Evolutionary conservation across 2,329 filamentous ascomycete species (phyloP).

Genomic region (Fusarium pseudocircinatum): DNA sequence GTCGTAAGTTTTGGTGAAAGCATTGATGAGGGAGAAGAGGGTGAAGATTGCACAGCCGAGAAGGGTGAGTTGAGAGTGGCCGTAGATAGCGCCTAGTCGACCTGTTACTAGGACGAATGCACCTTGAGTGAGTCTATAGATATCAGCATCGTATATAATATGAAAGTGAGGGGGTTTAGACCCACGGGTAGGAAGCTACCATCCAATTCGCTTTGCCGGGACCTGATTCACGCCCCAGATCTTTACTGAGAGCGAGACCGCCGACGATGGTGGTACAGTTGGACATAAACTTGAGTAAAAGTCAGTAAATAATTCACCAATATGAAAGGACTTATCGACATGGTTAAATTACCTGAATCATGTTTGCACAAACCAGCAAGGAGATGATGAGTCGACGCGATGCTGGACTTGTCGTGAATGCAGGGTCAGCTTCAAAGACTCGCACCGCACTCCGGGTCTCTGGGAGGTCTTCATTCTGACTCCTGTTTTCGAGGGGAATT

Average conservation of each 20-base stretch:
- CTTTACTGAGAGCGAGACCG: constrained; percentile 7
- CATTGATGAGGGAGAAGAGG: constrained; percentile 55
- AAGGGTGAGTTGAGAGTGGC: constrained; percentile 57
- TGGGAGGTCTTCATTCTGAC: fast-evolving
- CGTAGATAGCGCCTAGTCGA: constrained; percentile 62
- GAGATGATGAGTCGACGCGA: constrained; percentile 6
- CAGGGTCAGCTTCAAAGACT: constrained; percentile 6
- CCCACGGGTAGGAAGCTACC: constrained; percentile 18
- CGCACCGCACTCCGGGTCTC: not conserved
- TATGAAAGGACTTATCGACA: fast-evolving
- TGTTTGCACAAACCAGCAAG: constrained; percentile 12
- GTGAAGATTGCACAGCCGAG: constrained; percentile 54
- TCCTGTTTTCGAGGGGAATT: not conserved
- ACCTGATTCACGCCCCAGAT: constrained; percentile 3
- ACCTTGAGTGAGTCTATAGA: constrained; percentile 56
- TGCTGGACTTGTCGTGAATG: constrained; percentile 8
- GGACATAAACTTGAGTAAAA: not conserved
- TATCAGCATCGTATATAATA: fast-evolving
- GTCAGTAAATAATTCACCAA: not conserved
- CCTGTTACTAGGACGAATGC: constrained; percentile 63
- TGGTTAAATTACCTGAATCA: not conserved
- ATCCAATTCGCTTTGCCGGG: constrained; percentile 20
- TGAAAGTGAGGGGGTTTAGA: fast-evolving
- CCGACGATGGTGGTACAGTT: constrained; percentile 3
- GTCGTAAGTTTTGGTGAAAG: constrained; percentile 54